These are phyloP conservation scores for Leishmania martiniquensis DNA, from an alignment of 208 protist species.

Conservation along the genomic window DNA sequence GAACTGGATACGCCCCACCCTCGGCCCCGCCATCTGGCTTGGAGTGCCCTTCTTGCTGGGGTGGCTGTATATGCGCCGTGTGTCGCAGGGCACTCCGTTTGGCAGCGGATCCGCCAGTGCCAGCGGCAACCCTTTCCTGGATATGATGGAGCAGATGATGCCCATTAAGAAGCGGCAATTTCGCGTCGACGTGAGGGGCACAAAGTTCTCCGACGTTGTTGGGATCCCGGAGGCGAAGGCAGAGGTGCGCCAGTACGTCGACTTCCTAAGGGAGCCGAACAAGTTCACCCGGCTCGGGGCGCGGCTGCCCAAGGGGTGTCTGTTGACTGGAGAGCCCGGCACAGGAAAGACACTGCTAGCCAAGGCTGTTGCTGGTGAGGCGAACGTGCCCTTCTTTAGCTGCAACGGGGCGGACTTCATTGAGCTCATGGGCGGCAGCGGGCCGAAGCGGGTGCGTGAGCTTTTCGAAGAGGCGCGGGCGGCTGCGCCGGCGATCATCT, in stretches of 20 bases:
- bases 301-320: constrained; percentile 95
- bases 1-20: constrained; percentile 79
- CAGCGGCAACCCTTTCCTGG: constrained; percentile 61
- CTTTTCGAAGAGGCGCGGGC: constrained; percentile 95
- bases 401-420: constrained; percentile 97
- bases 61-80: constrained; percentile 64
- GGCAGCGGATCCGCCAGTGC: constrained; percentile 11
- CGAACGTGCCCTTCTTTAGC: constrained; percentile 95
- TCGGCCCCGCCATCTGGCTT: constrained; percentile 81
- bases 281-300: constrained; percentile 96
- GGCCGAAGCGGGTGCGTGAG: constrained; percentile 95
- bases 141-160: constrained; percentile 90
- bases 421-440: constrained; percentile 97
- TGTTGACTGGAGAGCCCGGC: constrained; percentile 97
- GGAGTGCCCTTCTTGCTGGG: constrained; percentile 64
- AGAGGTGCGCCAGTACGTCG: constrained; percentile 98
- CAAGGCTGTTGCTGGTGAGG: constrained; percentile 97
- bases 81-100: constrained; percentile 23
- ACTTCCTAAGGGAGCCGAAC: constrained; percentile 96
- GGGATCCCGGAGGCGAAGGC: constrained; percentile 97
- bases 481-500: constrained; percentile 96
- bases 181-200: constrained; percentile 86
- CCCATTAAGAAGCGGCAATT: constrained; percentile 89
- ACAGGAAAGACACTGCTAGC: constrained; percentile 98
- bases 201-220: constrained; percentile 94